Conservation (phyloP, 2,329 filamentous ascomycete genomes). For the Hymenotorrendiella dingleyae region DNA sequence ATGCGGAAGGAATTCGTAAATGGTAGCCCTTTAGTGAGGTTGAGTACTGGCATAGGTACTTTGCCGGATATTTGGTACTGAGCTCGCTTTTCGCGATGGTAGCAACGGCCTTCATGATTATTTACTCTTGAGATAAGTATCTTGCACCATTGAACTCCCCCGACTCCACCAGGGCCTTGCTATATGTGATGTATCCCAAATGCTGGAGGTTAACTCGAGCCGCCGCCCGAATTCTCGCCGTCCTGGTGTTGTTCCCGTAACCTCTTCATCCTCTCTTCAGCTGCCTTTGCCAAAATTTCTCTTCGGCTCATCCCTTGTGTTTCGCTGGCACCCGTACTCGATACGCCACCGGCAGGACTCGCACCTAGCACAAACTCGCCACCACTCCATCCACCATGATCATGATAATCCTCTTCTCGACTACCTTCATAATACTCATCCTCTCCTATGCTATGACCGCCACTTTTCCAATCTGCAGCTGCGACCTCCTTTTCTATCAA, state of each 20-base stretch:
- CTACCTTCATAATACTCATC: slow-evolving; percentile 55
- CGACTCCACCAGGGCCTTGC: too few relatives aligned
- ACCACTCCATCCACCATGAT: slow-evolving; percentile 72
- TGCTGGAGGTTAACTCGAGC: slow-evolving; percentile 1
- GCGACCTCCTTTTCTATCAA: slow-evolving; percentile 86
- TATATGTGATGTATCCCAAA: too few relatives aligned
- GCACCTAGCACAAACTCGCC: slow-evolving; percentile 71
- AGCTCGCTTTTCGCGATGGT: too few relatives aligned
- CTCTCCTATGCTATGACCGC: slow-evolving; percentile 56
- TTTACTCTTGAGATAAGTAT: too few relatives aligned
- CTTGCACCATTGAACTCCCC: too few relatives aligned
- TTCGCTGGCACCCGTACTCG: slow-evolving; percentile 25
- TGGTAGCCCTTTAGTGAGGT: too few relatives aligned
- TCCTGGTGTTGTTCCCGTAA: slow-evolving; percentile 22
- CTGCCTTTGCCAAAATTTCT: slow-evolving; percentile 69
- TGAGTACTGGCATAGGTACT: too few relatives aligned
- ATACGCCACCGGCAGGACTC: slow-evolving; percentile 37
- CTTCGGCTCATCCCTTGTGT: slow-evolving; percentile 54
- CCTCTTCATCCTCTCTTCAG: slow-evolving; percentile 49
- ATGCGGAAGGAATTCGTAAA: too few relatives aligned
- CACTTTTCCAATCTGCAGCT: slow-evolving; percentile 68
- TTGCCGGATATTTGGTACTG: too few relatives aligned
- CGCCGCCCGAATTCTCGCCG: slow-evolving; percentile 9
- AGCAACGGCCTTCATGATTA: too few relatives aligned
- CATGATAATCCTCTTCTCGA: slow-evolving; percentile 51